phyloP scores from a whole-genome alignment of 345 rosid genomes.

The Microcos paniculata region DNA sequence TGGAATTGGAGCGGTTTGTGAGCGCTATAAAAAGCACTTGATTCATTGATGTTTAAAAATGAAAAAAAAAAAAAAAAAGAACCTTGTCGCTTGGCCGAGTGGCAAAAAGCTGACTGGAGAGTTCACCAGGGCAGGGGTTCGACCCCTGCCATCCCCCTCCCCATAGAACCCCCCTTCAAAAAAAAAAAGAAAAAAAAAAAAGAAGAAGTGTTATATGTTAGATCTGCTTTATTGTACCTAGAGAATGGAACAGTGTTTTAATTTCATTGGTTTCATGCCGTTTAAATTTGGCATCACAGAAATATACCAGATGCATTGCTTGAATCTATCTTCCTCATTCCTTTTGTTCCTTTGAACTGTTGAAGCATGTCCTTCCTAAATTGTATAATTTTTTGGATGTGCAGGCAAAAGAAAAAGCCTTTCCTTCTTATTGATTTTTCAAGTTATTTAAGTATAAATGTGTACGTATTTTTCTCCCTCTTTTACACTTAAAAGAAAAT shows the following conservation, averaged over 20 bases:
- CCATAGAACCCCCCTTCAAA: too few species aligned
- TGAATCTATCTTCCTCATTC: background rate
- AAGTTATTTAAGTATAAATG: slow-evolving; percentile 62
- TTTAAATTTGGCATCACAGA: background rate
- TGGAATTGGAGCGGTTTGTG: background rate
- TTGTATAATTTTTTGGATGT: slow-evolving; percentile 9
- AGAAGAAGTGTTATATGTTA: background rate
- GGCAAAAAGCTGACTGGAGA: too few species aligned
- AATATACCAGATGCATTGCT: background rate
- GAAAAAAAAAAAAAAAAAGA: too few species aligned
- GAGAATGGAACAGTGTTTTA: background rate
- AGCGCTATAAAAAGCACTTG: background rate
- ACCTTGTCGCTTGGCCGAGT: too few species aligned
- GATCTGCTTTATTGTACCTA: background rate
- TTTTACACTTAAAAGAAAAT: background rate
- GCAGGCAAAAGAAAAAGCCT: slow-evolving; percentile 70
- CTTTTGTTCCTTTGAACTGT: background rate
- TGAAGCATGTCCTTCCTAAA: slow-evolving; percentile 2
- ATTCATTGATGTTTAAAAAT: background rate
- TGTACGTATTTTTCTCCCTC: slow-evolving; percentile 48
- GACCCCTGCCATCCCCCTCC: too few species aligned
- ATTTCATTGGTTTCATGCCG: background rate
- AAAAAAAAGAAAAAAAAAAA: too few species aligned
- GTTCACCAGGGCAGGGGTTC: too few species aligned
- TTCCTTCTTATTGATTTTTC: slow-evolving; percentile 93